These are phyloP conservation scores for Juncus effusus DNA, from an alignment of 176 grass and related monocot genomes.

Conservation along the genomic window DNA sequence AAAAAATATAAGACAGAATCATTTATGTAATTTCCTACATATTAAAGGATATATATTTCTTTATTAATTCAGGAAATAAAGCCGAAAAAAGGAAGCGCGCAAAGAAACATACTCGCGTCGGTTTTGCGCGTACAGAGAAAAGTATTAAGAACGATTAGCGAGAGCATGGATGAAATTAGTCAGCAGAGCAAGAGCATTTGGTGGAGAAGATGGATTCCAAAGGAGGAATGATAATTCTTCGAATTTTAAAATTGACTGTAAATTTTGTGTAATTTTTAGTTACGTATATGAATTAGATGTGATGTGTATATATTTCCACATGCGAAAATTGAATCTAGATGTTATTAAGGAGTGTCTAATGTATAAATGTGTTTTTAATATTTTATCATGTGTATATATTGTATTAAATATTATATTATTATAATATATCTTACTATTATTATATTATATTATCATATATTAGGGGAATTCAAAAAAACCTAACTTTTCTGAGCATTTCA, in stretches of 20 bases:
- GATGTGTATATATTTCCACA: slow-evolving; percentile 15
- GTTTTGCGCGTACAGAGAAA: slow-evolving; percentile 74
- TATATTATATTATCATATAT: too few relatives aligned
- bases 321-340: slow-evolving; percentile 4
- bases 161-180: slow-evolving; percentile 75
- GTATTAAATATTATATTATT: too few relatives aligned
- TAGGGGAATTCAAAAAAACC: too few relatives aligned
- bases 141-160: slow-evolving; percentile 62
- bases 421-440: too few relatives aligned
- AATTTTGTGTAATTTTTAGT: slow-evolving; percentile 31
- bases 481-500: too few relatives aligned
- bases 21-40: not conserved
- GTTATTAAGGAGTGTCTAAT: not conserved
- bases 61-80: slow-evolving; percentile 57
- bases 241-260: slow-evolving; percentile 14
- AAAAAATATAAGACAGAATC: too few relatives aligned
- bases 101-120: slow-evolving; percentile 71
- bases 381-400: too few relatives aligned
- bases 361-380: too few relatives aligned
- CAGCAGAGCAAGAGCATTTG: slow-evolving; percentile 78
- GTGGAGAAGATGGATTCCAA: slow-evolving; percentile 98
- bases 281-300: slow-evolving; percentile 16
- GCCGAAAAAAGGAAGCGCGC: slow-evolving; percentile 57
- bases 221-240: slow-evolving; percentile 50
- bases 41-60: not conserved